Evolutionary conservation across 2,329 filamentous ascomycete species (phyloP).

Genomic region (Tolypocladium sp.): DNA sequence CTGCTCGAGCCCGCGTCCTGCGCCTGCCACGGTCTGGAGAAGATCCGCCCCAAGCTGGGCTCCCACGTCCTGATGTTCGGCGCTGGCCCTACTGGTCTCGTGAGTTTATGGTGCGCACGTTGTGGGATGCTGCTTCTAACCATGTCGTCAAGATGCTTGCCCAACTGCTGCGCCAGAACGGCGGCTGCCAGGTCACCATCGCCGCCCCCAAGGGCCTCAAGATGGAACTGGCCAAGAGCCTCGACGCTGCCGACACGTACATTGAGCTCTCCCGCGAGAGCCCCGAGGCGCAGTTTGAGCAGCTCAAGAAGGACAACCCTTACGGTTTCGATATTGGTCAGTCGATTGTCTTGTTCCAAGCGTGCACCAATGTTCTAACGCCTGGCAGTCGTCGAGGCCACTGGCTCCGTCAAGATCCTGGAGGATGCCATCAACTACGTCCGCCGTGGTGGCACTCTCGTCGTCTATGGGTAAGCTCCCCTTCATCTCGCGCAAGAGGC

Average conservation of each 20-base stretch:
- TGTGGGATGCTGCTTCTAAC: neutral
- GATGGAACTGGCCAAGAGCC: slow-evolving; percentile 56
- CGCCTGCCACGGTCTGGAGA: slow-evolving; percentile 61
- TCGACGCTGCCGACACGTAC: slow-evolving; percentile 45
- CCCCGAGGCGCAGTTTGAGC: slow-evolving; percentile 48
- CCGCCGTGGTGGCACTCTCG: slow-evolving; percentile 60
- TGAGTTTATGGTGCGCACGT: slow-evolving; percentile 16
- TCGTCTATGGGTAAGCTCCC: slow-evolving; percentile 47
- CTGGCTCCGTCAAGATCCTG: slow-evolving; percentile 58
- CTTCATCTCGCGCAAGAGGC: neutral
- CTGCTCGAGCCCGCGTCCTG: slow-evolving; percentile 63
- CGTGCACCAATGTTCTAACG: slow-evolving; percentile 5
- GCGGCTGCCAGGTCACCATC: slow-evolving; percentile 60
- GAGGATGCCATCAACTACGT: slow-evolving; percentile 65
- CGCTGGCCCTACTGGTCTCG: slow-evolving; percentile 57
- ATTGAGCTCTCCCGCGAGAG: slow-evolving; percentile 44
- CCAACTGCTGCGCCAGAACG: slow-evolving; percentile 55
- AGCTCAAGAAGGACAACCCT: slow-evolving; percentile 55
- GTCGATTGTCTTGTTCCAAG: slow-evolving; percentile 3
- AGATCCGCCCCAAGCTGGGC: slow-evolving; percentile 57
- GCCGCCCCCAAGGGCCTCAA: slow-evolving; percentile 61
- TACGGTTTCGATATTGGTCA: slow-evolving; percentile 62
- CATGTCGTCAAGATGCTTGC: slow-evolving; percentile 35
- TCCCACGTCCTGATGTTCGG: slow-evolving; percentile 58
- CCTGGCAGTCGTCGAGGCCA: slow-evolving; percentile 53